Base-by-base conservation (phyloP, 345 rosid species). In the Syzygium aromaticum region DNA sequence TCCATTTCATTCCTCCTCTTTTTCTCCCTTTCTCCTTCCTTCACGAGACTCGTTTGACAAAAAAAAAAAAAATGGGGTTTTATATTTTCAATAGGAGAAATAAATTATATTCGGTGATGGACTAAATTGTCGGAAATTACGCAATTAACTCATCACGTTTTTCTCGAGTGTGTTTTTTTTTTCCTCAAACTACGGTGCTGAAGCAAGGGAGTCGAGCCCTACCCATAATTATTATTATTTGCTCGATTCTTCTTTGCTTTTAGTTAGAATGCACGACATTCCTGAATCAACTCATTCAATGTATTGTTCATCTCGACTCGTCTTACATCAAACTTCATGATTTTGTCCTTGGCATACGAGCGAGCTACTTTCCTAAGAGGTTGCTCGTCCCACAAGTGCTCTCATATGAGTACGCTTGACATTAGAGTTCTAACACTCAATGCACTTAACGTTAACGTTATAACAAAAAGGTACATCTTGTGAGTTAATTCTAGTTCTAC, bases 311-410 rank as follows among this genome's bases (percentile, higher is more conserved):
- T 12, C 12, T 12, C 6, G 5, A 61, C 2, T 61, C 1, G 5
- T 6, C 17, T 2, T 2, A 13, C 14, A 61, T 61, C 10, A 4
- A 61, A 11, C 28, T n/a, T 61, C 33, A 2, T 23, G 33, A 5
- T 59, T 59, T 59, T 59, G 25, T 13, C n/a, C 7, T n/a, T n/a
- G 33, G 8, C 19, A 3, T 28, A 63, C 3, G 28, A 8, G 0
- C 10, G 23, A 57, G 27, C 15, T n/a, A 28, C 2, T 28, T 61
- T 63, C 33, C 15, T 8, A 7, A 1, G 17, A 63, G 17, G 17
- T 7, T 0, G 17, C n/a, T 2, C 8, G 33, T 28, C 21, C 7
- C 7, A 1, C n/a, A n/a, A n/a, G 3, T 61, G 73, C 7, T n/a
- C 30, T n/a, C 21, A 63, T 59, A 6, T 27, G 16, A 27, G 28